Evolutionary conservation across 306 rosid genomes (phyloP).

Genomic region (Aeschynomene evenia): DNA sequence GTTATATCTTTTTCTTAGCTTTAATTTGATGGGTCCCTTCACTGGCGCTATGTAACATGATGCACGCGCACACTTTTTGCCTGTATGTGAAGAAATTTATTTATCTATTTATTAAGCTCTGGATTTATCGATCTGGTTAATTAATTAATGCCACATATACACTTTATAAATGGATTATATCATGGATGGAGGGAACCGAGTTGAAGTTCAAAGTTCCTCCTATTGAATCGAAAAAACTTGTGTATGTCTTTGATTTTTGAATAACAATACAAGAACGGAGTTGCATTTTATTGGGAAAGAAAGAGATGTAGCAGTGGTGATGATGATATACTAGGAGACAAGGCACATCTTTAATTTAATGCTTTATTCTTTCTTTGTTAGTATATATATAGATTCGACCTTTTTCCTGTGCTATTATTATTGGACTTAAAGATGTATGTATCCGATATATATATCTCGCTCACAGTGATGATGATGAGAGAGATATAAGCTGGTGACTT

Average conservation of each 20-base stretch:
- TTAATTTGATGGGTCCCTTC: conserved; percentile 42
- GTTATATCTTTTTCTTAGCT: conserved; percentile 44
- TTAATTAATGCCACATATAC: neutral
- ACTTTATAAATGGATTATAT: neutral
- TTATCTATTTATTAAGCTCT: too few species aligned
- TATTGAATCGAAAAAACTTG: conserved; percentile 27
- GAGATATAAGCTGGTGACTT: conserved; percentile 45
- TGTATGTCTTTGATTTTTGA: conserved; percentile 35
- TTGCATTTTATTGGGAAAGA: conserved; percentile 21
- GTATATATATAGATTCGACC: conserved; percentile 75
- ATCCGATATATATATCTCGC: too few species aligned
- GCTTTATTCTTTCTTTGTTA: conserved; percentile 74
- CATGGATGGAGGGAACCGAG: conserved; percentile 39
- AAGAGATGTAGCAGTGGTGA: neutral
- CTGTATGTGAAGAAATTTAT: conserved; percentile 12
- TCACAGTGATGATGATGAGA: conserved; percentile 24
- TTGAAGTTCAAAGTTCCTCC: conserved; percentile 30
- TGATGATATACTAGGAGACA: conserved; percentile 48
- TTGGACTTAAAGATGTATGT: conserved; percentile 35
- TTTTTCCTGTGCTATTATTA: conserved; percentile 36
- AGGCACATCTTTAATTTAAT: conserved; percentile 56
- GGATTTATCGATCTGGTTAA: too few species aligned
- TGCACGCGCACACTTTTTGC: neutral
- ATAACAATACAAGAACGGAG: conserved; percentile 7
- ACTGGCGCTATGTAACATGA: neutral